Base-by-base conservation (phyloP, 208 protist species). In the Acanthamoeba royreba region DNA sequence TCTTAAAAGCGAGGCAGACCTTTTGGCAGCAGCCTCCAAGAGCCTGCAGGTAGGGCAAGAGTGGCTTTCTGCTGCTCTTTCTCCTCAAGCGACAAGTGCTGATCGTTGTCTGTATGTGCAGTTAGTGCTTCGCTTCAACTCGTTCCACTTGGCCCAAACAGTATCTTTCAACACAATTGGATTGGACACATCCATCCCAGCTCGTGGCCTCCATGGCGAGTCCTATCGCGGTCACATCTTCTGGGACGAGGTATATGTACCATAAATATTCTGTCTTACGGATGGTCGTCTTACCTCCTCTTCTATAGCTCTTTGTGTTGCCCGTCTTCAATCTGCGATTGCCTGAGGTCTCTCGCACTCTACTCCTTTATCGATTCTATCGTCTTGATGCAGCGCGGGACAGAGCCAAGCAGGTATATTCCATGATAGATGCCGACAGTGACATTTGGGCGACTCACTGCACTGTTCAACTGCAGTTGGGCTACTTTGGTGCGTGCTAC, bases 211-310 rank as follows among this genome's bases (percentile, higher is more conserved):
- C 52, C 79, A 89, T n/a, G 94, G 94, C 42, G 94, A 95, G 40
- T 45, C 72, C 58, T 95, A 95, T 47, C 19, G 93, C 40, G 94
- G 94, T 9, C 94, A 95, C 35, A 86, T 95, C 35, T 95, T 95
- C 49, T 95, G 94, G 94, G 94, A 95, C 69, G 94, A 95, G 79
- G 43, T 95, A n/a, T 95, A 79, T 69, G 66, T 79, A 35, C n/a
- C n/a, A n/a, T n/a, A n/a, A n/a, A n/a, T n/a, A n/a, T n/a, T n/a
- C n/a, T n/a, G n/a, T n/a, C n/a, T n/a, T n/a, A n/a, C n/a, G n/a
- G n/a, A n/a, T n/a, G n/a, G n/a, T n/a, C n/a, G n/a, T n/a, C n/a
- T n/a, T n/a, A n/a, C n/a, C n/a, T n/a, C n/a, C n/a, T 9, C 5
- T 72, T 2, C 31, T 35, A 2, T 35, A 74, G 61, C 3, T 74